Conservation (phyloP, 2,329 filamentous ascomycete genomes). For the Epichloe hybrida region DNA sequence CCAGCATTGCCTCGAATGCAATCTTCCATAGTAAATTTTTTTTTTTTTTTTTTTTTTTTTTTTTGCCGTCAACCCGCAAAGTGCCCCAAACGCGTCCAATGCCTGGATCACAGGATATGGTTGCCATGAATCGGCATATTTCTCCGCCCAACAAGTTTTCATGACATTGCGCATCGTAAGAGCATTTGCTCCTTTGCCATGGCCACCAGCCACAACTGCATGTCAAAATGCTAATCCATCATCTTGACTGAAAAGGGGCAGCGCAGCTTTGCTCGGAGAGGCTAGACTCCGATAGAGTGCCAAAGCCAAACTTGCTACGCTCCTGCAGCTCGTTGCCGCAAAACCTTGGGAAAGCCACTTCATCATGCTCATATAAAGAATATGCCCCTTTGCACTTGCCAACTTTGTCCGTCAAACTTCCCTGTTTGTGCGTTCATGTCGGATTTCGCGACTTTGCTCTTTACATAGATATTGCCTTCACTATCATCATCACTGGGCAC, state of each 20-base stretch:
- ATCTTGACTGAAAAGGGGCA: not conserved
- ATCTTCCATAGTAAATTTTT: not conserved
- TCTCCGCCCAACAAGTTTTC: not conserved
- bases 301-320: not conserved
- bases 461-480: no score
- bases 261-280: not conserved
- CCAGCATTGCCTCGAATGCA: not conserved
- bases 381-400: not conserved
- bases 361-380: not conserved
- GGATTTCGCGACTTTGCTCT: not conserved
- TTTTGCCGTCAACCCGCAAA: not conserved
- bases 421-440: not conserved
- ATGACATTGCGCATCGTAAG: not conserved
- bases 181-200: not conserved
- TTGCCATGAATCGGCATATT: not conserved
- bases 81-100: not conserved
- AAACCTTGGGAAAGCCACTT: not conserved
- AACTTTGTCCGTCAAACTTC: not conserved
- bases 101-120: not conserved
- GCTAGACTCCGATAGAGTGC: not conserved
- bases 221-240: not conserved
- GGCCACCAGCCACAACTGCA: not conserved
- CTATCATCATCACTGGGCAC: not conserved
- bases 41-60: not conserved
- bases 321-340: not conserved